phyloP scores from a whole-genome alignment of 2,329 filamentous ascomycete species.

The Clonostachys byssicola region DNA sequence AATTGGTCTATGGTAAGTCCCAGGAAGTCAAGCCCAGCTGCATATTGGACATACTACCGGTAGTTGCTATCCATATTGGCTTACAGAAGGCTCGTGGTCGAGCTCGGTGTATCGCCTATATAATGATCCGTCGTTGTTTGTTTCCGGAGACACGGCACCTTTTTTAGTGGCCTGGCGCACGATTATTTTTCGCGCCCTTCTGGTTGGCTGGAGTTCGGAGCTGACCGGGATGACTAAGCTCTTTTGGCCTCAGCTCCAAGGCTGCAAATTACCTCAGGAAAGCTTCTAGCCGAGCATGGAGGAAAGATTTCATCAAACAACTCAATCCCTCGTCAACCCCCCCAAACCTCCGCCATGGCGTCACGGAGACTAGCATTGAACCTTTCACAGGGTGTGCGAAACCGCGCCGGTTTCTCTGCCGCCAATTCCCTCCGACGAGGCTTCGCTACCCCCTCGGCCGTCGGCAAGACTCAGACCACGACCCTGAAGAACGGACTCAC shows the following conservation, averaged over 20 bases:
- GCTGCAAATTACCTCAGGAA: conserved; percentile 37
- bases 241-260: conserved; percentile 30
- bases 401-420: conserved; percentile 77
- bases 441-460: conserved; percentile 80
- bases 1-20: too few species aligned
- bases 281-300: conserved; percentile 39
- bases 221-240: conserved; percentile 33
- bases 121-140: too few species aligned
- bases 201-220: conserved; percentile 23
- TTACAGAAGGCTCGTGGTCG: too few species aligned
- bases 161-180: too few species aligned
- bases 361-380: conserved; percentile 96
- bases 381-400: conserved; percentile 86
- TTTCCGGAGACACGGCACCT: too few species aligned
- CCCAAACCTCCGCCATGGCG: conserved; percentile 68
- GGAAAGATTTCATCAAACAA: conserved; percentile 51
- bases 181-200: too few species aligned
- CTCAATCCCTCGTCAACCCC: conserved; percentile 46
- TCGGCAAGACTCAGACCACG: conserved; percentile 87
- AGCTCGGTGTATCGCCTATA: too few species aligned
- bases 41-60: too few species aligned
- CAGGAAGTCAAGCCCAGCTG: too few species aligned
- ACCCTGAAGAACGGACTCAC: conserved; percentile 97
- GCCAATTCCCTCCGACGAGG: conserved; percentile 76
- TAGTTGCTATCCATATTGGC: too few species aligned